These are phyloP conservation scores for Ananas comosus DNA, from an alignment of 176 grass and related monocot genomes.

Conservation along the genomic window DNA sequence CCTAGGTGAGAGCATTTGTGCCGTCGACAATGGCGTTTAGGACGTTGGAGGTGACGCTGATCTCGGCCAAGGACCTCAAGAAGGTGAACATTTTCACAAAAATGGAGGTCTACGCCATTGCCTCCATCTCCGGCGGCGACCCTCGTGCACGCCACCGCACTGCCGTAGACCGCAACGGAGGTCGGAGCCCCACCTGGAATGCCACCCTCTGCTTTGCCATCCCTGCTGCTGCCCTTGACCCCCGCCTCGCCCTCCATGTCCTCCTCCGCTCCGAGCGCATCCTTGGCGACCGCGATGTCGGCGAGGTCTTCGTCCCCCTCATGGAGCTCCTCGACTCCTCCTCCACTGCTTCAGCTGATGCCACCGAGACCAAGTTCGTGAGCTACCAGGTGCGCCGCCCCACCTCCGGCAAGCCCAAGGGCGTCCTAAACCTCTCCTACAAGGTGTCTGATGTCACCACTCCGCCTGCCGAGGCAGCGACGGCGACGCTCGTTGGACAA, in stretches of 20 bases:
- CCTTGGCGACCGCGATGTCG: conserved; percentile 42
- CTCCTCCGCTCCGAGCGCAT: conserved; percentile 28
- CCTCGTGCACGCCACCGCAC: conserved; percentile 41
- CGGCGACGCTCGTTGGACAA: neutral
- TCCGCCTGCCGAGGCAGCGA: neutral
- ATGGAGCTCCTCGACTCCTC: conserved; percentile 37
- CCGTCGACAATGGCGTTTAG: conserved; percentile 42
- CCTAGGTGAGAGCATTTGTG: neutral
- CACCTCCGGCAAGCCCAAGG: conserved; percentile 36
- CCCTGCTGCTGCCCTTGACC: conserved; percentile 19
- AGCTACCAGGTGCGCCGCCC: conserved; percentile 70
- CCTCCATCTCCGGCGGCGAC: conserved; percentile 41
- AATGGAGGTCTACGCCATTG: conserved; percentile 62
- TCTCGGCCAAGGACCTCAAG: conserved; percentile 58
- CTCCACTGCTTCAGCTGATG: neutral
- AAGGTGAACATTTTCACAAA: conserved; percentile 56
- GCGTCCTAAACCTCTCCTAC: conserved; percentile 57
- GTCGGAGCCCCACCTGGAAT: conserved; percentile 61
- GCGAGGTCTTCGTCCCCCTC: conserved; percentile 53
- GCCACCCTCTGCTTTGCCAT: conserved; percentile 38
- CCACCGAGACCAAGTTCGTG: conserved; percentile 16
- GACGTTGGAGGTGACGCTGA: conserved; percentile 50
- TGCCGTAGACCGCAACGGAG: conserved; percentile 35
- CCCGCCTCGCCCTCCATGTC: conserved; percentile 39
- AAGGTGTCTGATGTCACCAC: conserved; percentile 27